Conservation (phyloP, 2,329 filamentous ascomycete species). For the Fusarium veterinarium region DNA sequence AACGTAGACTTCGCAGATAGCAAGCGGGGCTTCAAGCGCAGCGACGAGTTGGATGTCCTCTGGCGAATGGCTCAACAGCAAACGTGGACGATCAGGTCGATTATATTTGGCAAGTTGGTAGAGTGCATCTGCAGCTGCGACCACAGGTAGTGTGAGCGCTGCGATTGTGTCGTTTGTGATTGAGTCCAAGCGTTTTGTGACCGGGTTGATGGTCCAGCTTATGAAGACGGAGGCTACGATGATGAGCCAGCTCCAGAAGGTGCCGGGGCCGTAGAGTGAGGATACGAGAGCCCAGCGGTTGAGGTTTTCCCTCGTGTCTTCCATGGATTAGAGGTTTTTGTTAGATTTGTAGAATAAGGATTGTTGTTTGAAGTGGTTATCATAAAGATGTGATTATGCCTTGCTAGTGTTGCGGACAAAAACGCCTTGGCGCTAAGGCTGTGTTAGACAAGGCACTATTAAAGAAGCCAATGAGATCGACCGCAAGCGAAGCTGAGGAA, state of each 20-base stretch:
- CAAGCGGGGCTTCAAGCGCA: not conserved
- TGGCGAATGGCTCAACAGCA: not conserved
- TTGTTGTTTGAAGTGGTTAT: not conserved
- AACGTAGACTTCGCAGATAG: not conserved
- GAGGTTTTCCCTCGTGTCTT: accelerated
- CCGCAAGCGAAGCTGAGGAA: not conserved
- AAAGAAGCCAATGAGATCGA: not conserved
- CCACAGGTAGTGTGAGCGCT: not conserved
- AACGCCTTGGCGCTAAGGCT: not conserved
- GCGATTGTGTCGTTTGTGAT: not conserved
- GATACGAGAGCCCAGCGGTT: not conserved
- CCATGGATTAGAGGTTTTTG: accelerated
- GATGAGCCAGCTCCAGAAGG: not conserved
- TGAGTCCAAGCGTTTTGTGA: not conserved
- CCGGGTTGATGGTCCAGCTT: not conserved
- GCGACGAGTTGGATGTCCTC: not conserved
- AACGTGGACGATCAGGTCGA: not conserved
- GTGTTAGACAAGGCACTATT: not conserved
- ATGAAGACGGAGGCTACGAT: not conserved
- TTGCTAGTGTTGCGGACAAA: not conserved
- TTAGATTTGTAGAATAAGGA: no score
- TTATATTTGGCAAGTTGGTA: not conserved
- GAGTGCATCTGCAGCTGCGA: not conserved
- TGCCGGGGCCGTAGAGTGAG: not conserved
- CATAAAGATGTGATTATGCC: not conserved